These are phyloP conservation scores for Amyloporia xantha DNA, from an alignment of 768 basidiomycete species.

Conservation along the genomic window DNA sequence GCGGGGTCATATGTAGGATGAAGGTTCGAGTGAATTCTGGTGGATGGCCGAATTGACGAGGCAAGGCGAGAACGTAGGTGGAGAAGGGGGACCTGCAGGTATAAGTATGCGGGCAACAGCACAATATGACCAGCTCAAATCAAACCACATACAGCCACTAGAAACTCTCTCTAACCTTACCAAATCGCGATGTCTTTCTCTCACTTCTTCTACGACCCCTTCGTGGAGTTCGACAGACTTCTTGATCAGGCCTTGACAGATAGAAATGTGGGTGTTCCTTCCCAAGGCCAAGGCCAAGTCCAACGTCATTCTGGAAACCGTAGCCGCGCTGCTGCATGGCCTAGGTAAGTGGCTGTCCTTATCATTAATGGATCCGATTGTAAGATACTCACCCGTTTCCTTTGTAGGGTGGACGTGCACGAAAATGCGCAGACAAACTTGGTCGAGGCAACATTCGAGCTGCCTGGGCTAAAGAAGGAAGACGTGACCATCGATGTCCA, in stretches of 20 bases:
- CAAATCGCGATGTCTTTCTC: constrained; percentile 9
- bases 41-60: not conserved
- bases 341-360: constrained; percentile 1
- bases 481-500: constrained; percentile 41
- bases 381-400: not conserved
- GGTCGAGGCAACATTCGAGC: constrained; percentile 48
- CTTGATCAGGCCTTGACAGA: constrained; percentile 9
- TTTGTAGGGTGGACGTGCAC: constrained; percentile 37
- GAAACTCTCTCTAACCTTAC: not conserved
- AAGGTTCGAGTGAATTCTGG: not conserved
- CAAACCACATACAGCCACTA: too few relatives aligned
- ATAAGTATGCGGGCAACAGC: not conserved
- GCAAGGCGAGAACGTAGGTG: not conserved
- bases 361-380: not conserved
- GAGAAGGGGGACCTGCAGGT: not conserved
- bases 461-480: constrained; percentile 47
- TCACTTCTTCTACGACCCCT: constrained; percentile 14
- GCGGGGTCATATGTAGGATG: not conserved
- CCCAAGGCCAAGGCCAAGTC: not conserved
- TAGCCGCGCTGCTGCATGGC: not conserved
- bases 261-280: not conserved
- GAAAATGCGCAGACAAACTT: constrained; percentile 33
- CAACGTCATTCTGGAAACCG: not conserved
- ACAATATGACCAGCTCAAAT: too few relatives aligned
- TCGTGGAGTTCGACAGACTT: constrained; percentile 12